These are phyloP conservation scores for Globisporangium solare DNA, from an alignment of 352 stramenopile species.

Conservation along the genomic window DNA sequence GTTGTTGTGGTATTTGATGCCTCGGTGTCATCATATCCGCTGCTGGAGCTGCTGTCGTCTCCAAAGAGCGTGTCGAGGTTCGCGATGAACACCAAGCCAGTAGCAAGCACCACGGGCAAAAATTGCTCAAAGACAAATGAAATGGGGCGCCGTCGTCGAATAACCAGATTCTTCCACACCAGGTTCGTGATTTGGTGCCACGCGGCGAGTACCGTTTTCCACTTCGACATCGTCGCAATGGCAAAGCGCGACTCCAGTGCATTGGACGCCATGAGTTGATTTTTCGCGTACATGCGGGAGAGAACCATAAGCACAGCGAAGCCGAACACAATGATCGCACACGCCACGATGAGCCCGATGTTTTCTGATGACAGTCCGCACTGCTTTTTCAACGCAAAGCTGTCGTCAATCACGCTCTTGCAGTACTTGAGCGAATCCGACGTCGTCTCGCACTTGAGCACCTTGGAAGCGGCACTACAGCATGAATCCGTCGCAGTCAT, in stretches of 20 bases:
- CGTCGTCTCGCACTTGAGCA: constrained; percentile 25
- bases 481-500: constrained; percentile 31
- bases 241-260: constrained; percentile 26
- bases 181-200: constrained; percentile 59
- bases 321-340: constrained; percentile 18
- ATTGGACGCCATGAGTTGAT: constrained; percentile 4
- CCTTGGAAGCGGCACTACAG: constrained; percentile 21
- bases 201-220: constrained; percentile 21
- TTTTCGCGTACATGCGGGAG: constrained; percentile 17
- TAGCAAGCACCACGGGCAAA: constrained; percentile 44
- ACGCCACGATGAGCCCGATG: constrained; percentile 23
- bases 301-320: constrained; percentile 13
- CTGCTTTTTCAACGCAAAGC: constrained; percentile 30
- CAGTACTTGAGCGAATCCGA: constrained; percentile 25
- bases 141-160: constrained; percentile 41
- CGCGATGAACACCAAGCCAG: constrained; percentile 51
- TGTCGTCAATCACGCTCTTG: constrained; percentile 33
- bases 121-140: constrained; percentile 55
- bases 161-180: constrained; percentile 69
- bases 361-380: constrained; percentile 31
- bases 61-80: constrained; percentile 53
- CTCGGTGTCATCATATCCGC: constrained; percentile 13
- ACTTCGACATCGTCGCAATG: constrained; percentile 18
- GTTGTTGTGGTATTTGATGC: constrained; percentile 11
- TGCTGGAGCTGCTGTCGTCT: constrained; percentile 14